Percentiles rank a stretch among this genome's conserved stretches.
phyloP scores from a whole-genome alignment of 2,329 filamentous ascomycete genomes.

The Pestalotiopsis sp. region DNA sequence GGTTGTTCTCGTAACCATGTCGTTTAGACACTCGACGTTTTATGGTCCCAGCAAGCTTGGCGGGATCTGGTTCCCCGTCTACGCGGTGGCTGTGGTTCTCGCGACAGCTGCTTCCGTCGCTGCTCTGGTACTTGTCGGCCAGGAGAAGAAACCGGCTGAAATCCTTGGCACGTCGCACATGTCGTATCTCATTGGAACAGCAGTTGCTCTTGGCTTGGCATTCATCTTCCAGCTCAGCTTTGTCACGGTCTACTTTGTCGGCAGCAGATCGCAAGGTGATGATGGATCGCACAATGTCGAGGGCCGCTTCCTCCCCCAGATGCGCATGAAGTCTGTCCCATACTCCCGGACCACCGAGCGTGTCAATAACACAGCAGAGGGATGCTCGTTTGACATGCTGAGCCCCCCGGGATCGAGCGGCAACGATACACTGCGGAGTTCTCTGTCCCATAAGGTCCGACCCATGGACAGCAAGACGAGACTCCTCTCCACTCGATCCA shows the following conservation, averaged over 20 bases:
- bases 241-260: conserved; percentile 46
- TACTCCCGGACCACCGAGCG: conserved; percentile 50
- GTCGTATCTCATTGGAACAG: conserved; percentile 46
- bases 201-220: conserved; percentile 47
- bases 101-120: conserved; percentile 48
- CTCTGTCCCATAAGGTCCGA: conserved; percentile 51
- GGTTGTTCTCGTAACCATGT: conserved; percentile 33
- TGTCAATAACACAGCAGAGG: conserved; percentile 34
- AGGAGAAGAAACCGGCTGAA: conserved; percentile 30
- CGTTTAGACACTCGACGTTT: conserved; percentile 28
- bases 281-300: conserved; percentile 34
- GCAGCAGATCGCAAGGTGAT: conserved; percentile 34
- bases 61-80: conserved; percentile 37
- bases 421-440: conserved; percentile 51
- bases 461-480: conserved; percentile 61
- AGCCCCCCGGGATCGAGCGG: conserved; percentile 49
- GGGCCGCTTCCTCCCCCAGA: conserved; percentile 32
- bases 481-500: conserved; percentile 49
- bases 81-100: conserved; percentile 41
- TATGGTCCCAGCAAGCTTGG: conserved; percentile 27
- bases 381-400: conserved; percentile 38
- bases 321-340: conserved; percentile 54
- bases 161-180: conserved; percentile 35
- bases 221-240: conserved; percentile 53
- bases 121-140: conserved; percentile 44